These are phyloP conservation scores for Clonostachys sp. DNA, from an alignment of 2,329 filamentous ascomycete species.

Conservation along the genomic window DNA sequence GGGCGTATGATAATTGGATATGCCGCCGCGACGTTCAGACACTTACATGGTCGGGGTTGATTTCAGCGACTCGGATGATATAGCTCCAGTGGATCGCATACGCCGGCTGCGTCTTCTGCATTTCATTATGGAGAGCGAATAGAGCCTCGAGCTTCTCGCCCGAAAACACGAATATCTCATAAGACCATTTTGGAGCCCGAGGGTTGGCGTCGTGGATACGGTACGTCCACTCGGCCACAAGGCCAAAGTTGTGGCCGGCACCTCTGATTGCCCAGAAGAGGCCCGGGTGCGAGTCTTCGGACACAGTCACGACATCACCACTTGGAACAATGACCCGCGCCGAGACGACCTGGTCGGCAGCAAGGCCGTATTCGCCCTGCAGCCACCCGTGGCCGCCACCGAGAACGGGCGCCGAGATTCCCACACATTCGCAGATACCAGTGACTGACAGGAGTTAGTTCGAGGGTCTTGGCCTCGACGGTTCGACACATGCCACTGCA, in stretches of 20 bases:
- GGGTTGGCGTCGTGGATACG: slow-evolving; percentile 38
- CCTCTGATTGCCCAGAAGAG: slow-evolving; percentile 40
- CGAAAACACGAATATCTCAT: slow-evolving; percentile 28
- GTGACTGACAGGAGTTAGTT: slow-evolving; percentile 18
- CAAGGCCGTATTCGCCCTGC: slow-evolving; percentile 42
- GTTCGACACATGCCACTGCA: background rate
- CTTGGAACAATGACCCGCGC: slow-evolving; percentile 42
- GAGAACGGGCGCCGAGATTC: slow-evolving; percentile 39
- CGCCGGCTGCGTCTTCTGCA: slow-evolving; percentile 8
- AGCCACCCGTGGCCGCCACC: slow-evolving; percentile 49
- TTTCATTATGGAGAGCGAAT: slow-evolving; percentile 24
- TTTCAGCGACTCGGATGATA: slow-evolving; percentile 31
- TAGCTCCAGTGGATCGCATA: slow-evolving; percentile 35
- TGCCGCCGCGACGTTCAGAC: background rate
- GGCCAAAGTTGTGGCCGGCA: slow-evolving; percentile 51
- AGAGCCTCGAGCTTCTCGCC: slow-evolving; percentile 10
- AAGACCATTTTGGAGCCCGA: slow-evolving; percentile 24
- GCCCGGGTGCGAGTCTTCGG: slow-evolving; percentile 28
- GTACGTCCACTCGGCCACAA: slow-evolving; percentile 37
- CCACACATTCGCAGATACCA: slow-evolving; percentile 32
- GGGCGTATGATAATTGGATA: no score
- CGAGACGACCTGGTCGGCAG: slow-evolving; percentile 42
- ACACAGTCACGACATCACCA: slow-evolving; percentile 29
- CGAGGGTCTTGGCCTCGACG: background rate
- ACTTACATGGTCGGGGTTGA: slow-evolving; percentile 5